phyloP scores from a whole-genome alignment of 495 filamentous ascomycete species.

The Neurospora tetrasperma region DNA sequence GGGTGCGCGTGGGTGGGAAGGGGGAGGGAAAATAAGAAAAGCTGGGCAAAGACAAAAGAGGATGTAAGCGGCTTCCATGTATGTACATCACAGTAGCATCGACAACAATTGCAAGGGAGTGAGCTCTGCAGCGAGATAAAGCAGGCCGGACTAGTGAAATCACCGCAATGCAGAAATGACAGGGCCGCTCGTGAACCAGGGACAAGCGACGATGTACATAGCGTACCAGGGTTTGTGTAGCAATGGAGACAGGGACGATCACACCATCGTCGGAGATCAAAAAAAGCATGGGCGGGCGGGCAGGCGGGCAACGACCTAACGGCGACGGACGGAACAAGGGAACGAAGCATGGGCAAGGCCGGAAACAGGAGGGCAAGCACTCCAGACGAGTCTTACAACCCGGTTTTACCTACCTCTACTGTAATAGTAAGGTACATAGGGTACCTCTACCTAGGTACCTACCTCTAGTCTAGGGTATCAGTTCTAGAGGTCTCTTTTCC shows the following conservation, averaged over 20 bases:
- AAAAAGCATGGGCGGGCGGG: not conserved
- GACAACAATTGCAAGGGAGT: not conserved
- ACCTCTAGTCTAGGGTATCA: too few relatives aligned
- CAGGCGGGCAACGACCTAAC: not conserved
- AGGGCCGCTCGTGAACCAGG: not conserved
- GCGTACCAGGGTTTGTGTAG: not conserved
- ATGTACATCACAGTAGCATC: not conserved
- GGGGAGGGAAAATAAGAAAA: not conserved
- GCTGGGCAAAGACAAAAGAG: not conserved
- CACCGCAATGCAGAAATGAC: not conserved
- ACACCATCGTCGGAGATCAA: not conserved
- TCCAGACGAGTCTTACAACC: too few relatives aligned
- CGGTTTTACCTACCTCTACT: too few relatives aligned
- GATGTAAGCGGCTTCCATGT: not conserved
- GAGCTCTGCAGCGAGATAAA: not conserved
- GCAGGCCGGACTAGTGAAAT: not conserved
- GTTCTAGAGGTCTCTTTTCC: too few relatives aligned
- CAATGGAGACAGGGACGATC: not conserved
- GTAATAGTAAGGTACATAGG: too few relatives aligned
- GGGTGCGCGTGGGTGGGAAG: not conserved
- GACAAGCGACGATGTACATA: not conserved
- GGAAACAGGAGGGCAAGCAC: not conserved
- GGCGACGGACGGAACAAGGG: not conserved
- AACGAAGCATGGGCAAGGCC: not conserved
- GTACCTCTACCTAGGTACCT: too few relatives aligned